A percentile compares a stretch with the other conserved stretches of the same genome.
Evolutionary conservation across 2,329 filamentous ascomycete genomes (phyloP).

Genomic region (Parastagonospora nodorum): DNA sequence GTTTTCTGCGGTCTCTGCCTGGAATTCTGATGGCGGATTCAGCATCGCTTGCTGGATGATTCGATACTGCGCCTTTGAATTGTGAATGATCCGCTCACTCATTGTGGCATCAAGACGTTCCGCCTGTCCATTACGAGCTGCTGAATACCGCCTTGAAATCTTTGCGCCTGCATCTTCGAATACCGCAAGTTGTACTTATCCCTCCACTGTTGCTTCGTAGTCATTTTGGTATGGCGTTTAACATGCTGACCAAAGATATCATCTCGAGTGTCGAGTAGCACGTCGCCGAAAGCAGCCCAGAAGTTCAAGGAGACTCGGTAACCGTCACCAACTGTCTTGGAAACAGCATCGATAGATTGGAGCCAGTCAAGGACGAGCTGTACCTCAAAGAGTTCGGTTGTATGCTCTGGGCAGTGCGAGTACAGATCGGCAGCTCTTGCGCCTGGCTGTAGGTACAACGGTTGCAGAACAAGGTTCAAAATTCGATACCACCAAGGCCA

Average conservation of each 20-base stretch:
- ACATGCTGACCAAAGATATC: constrained; percentile 41
- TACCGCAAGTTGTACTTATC: constrained; percentile 26
- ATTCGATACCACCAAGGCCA: constrained; percentile 67
- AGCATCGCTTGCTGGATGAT: constrained; percentile 17
- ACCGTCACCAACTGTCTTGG: constrained; percentile 21
- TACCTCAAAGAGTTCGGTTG: constrained; percentile 39
- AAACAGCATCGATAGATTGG: constrained; percentile 26
- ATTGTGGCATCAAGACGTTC: neutral
- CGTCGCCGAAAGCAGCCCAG: constrained; percentile 43
- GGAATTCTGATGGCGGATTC: neutral
- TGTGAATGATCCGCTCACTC: constrained; percentile 17
- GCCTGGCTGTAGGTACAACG: constrained; percentile 66
- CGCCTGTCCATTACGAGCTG: neutral
- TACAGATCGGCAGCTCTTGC: constrained; percentile 60
- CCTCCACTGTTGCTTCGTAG: constrained; percentile 28
- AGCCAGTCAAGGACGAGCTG: constrained; percentile 41
- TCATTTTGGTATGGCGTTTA: constrained; percentile 26
- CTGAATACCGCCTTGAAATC: neutral
- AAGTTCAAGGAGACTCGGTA: constrained; percentile 27
- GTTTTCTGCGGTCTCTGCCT: neutral
- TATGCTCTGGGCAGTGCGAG: constrained; percentile 38
- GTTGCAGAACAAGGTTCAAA: constrained; percentile 65
- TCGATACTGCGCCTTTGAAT: constrained; percentile 26
- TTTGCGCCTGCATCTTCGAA: constrained; percentile 12
- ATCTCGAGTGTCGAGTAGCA: constrained; percentile 27